Percentiles rank a stretch among this genome's conserved stretches.
Evolutionary conservation across 257 asterid species (phyloP).

Genomic region (Capsicum pubescens): DNA sequence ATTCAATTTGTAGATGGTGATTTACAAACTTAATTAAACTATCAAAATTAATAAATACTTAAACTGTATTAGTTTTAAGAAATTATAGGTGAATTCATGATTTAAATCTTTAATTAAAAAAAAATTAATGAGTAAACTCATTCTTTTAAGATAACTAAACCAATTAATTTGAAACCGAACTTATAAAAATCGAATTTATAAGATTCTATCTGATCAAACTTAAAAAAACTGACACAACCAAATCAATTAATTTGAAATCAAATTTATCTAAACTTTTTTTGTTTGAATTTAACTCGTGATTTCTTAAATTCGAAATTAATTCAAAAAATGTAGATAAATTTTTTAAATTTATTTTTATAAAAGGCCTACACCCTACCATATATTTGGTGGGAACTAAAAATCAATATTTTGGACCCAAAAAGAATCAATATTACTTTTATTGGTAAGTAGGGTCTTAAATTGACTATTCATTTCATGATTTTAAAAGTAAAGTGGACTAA

Average conservation of each 20-base stretch:
- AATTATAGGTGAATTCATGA: not conserved
- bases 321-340: not conserved
- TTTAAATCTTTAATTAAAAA: not conserved
- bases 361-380: not conserved
- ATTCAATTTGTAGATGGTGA: not conserved
- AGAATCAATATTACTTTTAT: conserved; percentile 24
- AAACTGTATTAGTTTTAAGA: not conserved
- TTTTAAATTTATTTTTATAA: not conserved
- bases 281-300: not conserved
- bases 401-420: not conserved
- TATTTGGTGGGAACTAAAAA: conserved; percentile 16
- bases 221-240: not conserved
- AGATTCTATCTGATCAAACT: too few species aligned
- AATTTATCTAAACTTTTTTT: not conserved
- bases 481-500: conserved; percentile 30
- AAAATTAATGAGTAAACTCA: too few species aligned
- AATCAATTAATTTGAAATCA: not conserved
- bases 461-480: not conserved
- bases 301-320: not conserved
- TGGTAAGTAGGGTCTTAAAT: conserved; percentile 10
- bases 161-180: not conserved
- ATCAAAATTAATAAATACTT: not conserved
- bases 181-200: too few species aligned
- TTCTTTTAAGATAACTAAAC: not conserved
- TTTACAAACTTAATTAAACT: not conserved